Conservation (phyloP, 1,284 basidiomycete species). For the Neolentinus lepideus region DNA sequence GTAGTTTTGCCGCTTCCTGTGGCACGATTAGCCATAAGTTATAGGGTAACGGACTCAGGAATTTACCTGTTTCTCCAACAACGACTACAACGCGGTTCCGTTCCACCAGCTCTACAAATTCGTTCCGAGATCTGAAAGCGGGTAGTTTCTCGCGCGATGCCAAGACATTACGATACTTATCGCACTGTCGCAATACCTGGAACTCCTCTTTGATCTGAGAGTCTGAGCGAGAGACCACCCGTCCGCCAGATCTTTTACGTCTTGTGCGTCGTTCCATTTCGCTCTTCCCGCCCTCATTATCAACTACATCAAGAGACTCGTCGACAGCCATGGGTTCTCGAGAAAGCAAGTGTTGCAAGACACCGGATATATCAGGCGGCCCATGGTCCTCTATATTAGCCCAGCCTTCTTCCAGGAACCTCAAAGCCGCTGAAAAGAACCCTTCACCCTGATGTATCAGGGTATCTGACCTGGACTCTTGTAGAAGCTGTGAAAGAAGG, state of each 20-base stretch:
- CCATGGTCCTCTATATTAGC: slow-evolving; percentile 57
- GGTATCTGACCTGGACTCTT: slow-evolving; percentile 43
- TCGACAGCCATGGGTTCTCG: slow-evolving; percentile 4
- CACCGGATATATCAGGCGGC: slow-evolving; percentile 64
- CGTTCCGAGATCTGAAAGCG: slow-evolving; percentile 60
- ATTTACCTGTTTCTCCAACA: slow-evolving; percentile 72
- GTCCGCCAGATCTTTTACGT: slow-evolving; percentile 12
- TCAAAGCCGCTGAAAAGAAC: slow-evolving; percentile 70
- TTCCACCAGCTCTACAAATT: slow-evolving; percentile 58
- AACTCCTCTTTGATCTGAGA: slow-evolving; percentile 52
- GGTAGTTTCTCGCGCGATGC: slow-evolving; percentile 60
- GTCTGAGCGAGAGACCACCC: slow-evolving; percentile 39
- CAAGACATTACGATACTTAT: slow-evolving; percentile 55
- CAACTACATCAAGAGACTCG: neutral
- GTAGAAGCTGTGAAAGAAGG: slow-evolving; percentile 61
- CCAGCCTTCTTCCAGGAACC: slow-evolving; percentile 69
- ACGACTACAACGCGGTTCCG: slow-evolving; percentile 71
- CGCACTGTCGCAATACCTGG: slow-evolving; percentile 33
- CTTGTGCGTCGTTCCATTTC: slow-evolving; percentile 7
- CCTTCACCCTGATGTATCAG: slow-evolving; percentile 65
- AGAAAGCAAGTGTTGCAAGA: slow-evolving; percentile 60
- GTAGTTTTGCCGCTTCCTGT: slow-evolving; percentile 88
- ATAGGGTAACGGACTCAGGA: neutral
- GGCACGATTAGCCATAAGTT: neutral
- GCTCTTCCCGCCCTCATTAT: slow-evolving; percentile 5